Base-by-base conservation (phyloP, 192 early-diverging fungal species). In the Coemansia biformis region DNA sequence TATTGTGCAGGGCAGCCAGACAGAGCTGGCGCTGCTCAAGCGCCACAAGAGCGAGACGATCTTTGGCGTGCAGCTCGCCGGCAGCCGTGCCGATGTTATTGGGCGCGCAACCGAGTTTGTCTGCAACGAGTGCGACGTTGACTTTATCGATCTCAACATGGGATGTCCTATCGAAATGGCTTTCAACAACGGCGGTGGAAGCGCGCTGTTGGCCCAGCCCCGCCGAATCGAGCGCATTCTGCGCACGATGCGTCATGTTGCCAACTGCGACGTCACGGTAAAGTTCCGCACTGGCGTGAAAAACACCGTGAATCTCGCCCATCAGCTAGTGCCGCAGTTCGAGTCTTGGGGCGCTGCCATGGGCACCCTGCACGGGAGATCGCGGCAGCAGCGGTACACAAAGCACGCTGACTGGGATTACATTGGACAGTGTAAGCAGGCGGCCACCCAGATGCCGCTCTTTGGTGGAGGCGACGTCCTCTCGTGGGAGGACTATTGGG, bases 91-190 rank as follows among this genome's bases (percentile, higher is more conserved):
- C 13, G 75, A 79, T 12, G 50, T 62, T 17, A 54, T 95, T 2
- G 63, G 81, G 16, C 69, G 77, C 33, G 77, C 79, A 8, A 79
- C 82, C 22, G 89, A 95, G 57, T 43, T 86, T 12, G 69, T 98
- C 39, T 76, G 80, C 44, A 46, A 74, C 22, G 71, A 78, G 22
- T 77, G 83, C 17, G 66, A 80, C 8, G 82, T 95, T 13, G 93
- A 98, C 60, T 98, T 98, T 67, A 79, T 98, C 22, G 96, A 98
- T 66, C 57, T 98, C 43, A 98, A 98, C 69, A 75, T 91, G 81
- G 96, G 96, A 0, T 98, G 96, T 65, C 96, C 96, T 11, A 88
- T 96, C 22, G 96, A 98, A 41, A 57, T 85, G 15, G 81, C 96
- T 22, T 89, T 71, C 48, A 83, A 84, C 38, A 69, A 79, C 60